Conservation (phyloP, 805 yeast species). For the Wickerhamomyces bovis region DNA sequence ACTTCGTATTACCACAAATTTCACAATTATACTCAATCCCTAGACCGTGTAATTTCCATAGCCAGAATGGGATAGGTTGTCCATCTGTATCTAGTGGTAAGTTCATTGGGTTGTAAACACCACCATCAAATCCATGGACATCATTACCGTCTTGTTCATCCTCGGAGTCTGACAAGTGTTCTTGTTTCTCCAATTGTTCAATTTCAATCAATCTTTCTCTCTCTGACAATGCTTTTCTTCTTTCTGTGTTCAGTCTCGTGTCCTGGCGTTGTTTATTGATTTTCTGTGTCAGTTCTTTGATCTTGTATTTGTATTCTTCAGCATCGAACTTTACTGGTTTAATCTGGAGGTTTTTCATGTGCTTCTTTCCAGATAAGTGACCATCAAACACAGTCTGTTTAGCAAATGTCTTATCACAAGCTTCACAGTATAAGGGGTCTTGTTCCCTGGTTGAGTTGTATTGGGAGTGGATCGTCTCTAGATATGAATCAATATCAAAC, state of each 20-base stretch:
- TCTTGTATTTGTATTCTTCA: conserved; percentile 1
- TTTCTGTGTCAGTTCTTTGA: conserved; percentile 26
- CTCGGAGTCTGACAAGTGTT: conserved; percentile 8
- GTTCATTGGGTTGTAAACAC: conserved; percentile 41
- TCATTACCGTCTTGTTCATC: conserved; percentile 24
- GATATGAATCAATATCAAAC: conserved; percentile 30
- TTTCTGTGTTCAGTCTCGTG: conserved; percentile 57
- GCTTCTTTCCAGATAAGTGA: conserved; percentile 74
- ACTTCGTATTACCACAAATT: conserved; percentile 71
- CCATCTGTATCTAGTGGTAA: conserved; percentile 87
- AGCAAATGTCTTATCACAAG: conserved; percentile 60
- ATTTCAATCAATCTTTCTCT: conserved; percentile 34
- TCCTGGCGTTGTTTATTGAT: conserved; percentile 36
- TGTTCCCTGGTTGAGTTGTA: conserved; percentile 11
- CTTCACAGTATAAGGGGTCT: conserved; percentile 45
- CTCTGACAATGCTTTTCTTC: conserved; percentile 64
- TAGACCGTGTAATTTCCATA: conserved; percentile 83
- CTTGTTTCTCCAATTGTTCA: conserved; percentile 22
- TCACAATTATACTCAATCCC: conserved; percentile 72
- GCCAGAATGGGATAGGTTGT: conserved; percentile 88
- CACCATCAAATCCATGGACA: conserved; percentile 18
- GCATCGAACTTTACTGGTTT: conserved; percentile 29
- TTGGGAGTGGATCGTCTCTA: conserved; percentile 11
- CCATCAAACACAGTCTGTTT: conserved; percentile 58
- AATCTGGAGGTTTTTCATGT: conserved; percentile 43